Conservation (phyloP, 768 basidiomycete species). For the Hydnum rufescens region DNA sequence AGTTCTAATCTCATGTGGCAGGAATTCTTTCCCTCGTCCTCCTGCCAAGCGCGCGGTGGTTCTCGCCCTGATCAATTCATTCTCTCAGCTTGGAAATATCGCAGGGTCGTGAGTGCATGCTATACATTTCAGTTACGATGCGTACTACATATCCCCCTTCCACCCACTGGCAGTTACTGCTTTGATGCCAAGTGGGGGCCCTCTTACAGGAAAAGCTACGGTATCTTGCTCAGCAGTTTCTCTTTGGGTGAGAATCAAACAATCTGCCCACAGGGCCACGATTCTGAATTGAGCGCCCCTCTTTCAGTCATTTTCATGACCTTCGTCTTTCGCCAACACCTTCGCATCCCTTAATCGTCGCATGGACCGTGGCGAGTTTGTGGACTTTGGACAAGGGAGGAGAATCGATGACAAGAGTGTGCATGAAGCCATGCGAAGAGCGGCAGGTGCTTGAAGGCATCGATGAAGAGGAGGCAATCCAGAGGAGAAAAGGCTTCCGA, state of each 20-base stretch:
- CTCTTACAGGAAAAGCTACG: constrained; percentile 47
- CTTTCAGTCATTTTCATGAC: constrained; percentile 22
- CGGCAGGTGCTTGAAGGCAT: constrained; percentile 9
- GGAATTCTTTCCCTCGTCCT: constrained; percentile 46
- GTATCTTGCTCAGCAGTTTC: constrained; percentile 45
- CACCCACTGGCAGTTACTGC: constrained; percentile 31
- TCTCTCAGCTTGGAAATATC: constrained; percentile 70
- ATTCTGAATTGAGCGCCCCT: no score
- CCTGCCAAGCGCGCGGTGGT: constrained; percentile 79
- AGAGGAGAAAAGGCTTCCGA: constrained; percentile 6
- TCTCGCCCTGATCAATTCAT: constrained; percentile 62
- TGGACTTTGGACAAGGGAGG: background rate
- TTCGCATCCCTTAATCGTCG: constrained; percentile 11
- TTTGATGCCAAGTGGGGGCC: constrained; percentile 57
- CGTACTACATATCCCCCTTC: constrained; percentile 2
- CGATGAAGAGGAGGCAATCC: constrained; percentile 7
- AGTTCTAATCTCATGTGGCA: no score
- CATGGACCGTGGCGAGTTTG: constrained; percentile 1
- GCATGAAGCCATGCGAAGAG: constrained; percentile 3
- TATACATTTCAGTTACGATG: no score
- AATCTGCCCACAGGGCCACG: no score
- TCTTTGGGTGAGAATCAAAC: no score
- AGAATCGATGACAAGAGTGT: background rate
- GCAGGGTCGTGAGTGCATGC: constrained; percentile 38
- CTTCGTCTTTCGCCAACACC: constrained; percentile 12